Evolutionary conservation across 2,329 filamentous ascomycete species (phyloP), one percentile per base, ranked within the genome.

Genomic region (Sclerotinia borealis): DNA sequence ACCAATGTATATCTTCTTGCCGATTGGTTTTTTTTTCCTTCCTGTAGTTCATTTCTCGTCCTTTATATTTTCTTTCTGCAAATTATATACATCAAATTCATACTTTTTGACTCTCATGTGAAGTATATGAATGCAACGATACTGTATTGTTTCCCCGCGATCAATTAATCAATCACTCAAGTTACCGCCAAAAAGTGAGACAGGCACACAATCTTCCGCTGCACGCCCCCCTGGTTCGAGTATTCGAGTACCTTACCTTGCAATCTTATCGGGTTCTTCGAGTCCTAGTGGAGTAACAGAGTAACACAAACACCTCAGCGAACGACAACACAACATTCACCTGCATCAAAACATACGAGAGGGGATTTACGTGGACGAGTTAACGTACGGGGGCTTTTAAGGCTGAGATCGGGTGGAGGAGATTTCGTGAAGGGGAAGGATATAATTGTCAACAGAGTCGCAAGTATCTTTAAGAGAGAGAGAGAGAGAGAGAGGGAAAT

Each of bases 291-390:
- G 52, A 41, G 37, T 17, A 55, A 41, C 25, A 55, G n/a, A 22
- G n/a, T 9, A 10, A 11, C n/a, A 41, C 43, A 29, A 22, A 49
- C 47, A 49, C 25, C 25, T 29, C 25, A 43, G 25, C 25, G 37
- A 55, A 29, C 52, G 41, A 59, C 55, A 59, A 37, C 55, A 34
- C 55, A 27, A 59, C 29, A 49, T 56, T 49, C 55, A 47, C 55
- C 37, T 17, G 17, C 7, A 31, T 59, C 9, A 2, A 36, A 45
- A 49, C 55, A 34, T 37, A 45, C 55, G 22, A 48, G 43, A 43
- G 36, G 10, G 5, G 4, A 15, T 55, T 55, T 19, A 55, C 37
- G 52, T 55, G 52, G 37, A 29, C 52, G 25, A 43, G 52, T 55
- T 43, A 43, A 29, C 37, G 37, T 55, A 55, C 52, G 37, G n/a